These are phyloP conservation scores for Hibiscus trionum DNA, from an alignment of 345 rosid species.

Conservation along the genomic window DNA sequence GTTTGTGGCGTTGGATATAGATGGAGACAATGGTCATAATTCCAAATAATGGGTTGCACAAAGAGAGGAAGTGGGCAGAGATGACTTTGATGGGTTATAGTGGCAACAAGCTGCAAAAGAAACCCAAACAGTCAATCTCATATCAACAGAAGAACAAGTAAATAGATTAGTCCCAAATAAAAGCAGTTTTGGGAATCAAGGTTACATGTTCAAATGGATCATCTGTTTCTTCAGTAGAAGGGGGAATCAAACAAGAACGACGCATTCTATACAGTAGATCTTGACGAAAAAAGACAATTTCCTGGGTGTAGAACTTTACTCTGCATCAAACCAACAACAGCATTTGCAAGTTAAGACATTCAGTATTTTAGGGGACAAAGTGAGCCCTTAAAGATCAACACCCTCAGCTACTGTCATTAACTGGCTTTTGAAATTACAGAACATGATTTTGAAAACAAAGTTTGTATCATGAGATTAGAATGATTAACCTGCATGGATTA, in stretches of 20 bases:
- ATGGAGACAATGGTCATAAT: constrained; percentile 84
- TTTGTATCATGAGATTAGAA: background rate
- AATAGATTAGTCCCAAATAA: constrained; percentile 3
- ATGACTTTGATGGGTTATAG: constrained; percentile 96
- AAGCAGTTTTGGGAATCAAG: background rate
- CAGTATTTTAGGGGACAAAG: background rate
- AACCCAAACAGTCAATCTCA: constrained; percentile 13
- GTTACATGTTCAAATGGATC: constrained; percentile 83
- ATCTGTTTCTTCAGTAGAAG: constrained; percentile 73
- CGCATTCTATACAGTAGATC: constrained; percentile 88
- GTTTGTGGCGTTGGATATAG: constrained; percentile 86
- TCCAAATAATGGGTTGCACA: constrained; percentile 91
- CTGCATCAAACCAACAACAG: constrained; percentile 37
- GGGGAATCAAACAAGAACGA: constrained; percentile 80
- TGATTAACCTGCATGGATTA: constrained; percentile 88
- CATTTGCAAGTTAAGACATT: background rate
- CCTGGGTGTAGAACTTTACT: constrained; percentile 79
- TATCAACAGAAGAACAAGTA: background rate
- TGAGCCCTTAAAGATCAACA: too few relatives aligned
- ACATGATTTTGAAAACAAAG: too few relatives aligned
- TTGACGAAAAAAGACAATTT: constrained; percentile 84
- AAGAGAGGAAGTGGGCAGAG: constrained; percentile 89
- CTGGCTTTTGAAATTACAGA: background rate
- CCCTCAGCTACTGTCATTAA: background rate
- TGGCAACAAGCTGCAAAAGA: constrained; percentile 71